A percentile compares a stretch with the other conserved stretches of the same genome.
phyloP scores from a whole-genome alignment of 2,329 filamentous ascomycete genomes.

The Xylariaceae sp. region DNA sequence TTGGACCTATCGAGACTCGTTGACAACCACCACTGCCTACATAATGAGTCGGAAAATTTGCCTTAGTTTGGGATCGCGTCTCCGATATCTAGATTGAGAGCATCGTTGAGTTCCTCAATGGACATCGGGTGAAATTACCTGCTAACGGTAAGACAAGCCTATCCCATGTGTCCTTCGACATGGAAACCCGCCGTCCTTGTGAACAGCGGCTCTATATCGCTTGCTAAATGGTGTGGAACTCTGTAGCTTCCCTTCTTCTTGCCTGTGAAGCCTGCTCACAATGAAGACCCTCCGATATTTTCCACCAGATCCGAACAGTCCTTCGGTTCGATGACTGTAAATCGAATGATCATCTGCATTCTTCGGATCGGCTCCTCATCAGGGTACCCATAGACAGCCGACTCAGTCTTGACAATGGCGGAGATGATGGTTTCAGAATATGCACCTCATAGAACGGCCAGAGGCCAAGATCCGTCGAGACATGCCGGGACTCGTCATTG shows the following conservation, averaged over 20 bases:
- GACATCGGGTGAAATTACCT: not conserved
- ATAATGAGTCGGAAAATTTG: not conserved
- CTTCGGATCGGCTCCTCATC: conserved; percentile 10
- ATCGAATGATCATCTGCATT: conserved; percentile 14
- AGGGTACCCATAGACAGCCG: conserved; percentile 8
- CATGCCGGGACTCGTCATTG: conserved; percentile 10
- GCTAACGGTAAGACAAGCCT: not conserved
- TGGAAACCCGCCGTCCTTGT: not conserved
- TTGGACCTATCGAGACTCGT: not conserved
- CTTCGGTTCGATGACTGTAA: not conserved
- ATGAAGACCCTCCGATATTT: not conserved
- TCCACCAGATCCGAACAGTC: not conserved
- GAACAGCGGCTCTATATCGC: too few relatives aligned
- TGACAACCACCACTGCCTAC: not conserved
- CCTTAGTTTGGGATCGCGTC: not conserved
- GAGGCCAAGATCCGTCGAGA: not conserved
- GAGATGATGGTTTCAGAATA: not conserved
- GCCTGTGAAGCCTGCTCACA: not conserved
- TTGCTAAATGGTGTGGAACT: too few relatives aligned
- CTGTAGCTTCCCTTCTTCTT: too few relatives aligned
- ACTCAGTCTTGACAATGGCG: conserved; percentile 8
- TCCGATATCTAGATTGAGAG: not conserved
- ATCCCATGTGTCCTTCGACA: not conserved
- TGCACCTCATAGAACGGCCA: conserved; percentile 14
- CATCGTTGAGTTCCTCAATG: not conserved